Base-by-base conservation (phyloP, 2,329 filamentous ascomycete genomes). In the Aspergillus sp. region DNA sequence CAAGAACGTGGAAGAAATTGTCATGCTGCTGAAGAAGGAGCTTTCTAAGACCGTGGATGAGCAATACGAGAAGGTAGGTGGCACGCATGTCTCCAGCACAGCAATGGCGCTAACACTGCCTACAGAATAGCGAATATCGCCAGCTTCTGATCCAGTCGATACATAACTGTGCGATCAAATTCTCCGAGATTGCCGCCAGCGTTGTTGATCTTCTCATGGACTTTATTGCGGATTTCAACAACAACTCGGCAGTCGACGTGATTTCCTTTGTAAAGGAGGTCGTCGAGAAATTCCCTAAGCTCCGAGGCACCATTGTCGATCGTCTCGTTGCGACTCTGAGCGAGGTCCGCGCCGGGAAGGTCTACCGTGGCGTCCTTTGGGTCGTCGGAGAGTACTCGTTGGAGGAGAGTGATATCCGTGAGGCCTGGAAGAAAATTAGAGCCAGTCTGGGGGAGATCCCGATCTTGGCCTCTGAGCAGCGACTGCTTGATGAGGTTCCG, bases 221-320 rank as follows among this genome's bases (percentile, higher is more conserved):
- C 62, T 96, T 96, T 57, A 95, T 98, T 52, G 86, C 84, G 32
- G 91, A 98, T 60, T 95, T 96, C 60, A 96, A 93, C 69, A 95
- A 93, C 54, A 82, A 84, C 27, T 94, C 89, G 1, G 91, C 91
- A 1, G 85, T 98, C 17, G 91, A 98, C 60, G 89, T 98, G 33
- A 96, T 98, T 54, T 88, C 86, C 34, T 98, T 98, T 55, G 88
- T 98, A 43, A 98, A 98, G 65, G 91, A 98, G 59, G 91, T 98
- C 3, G 89, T 96, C 5, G 91, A 98, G 65, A 94, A 93, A 54
- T 98, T 96, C 68, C 91, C 91, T 5, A 79, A 84, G 48, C 73
- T 98, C 36, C 80, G 91, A 39, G 76, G 80, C 20, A 82, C 84
- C 1, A 96, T 98, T 47, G 81, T 96, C 5, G 78, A 82, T 51